Evolutionary conservation across 148 eudicot genomes (phyloP).

Genomic region (Camellia lanceoleosa): DNA sequence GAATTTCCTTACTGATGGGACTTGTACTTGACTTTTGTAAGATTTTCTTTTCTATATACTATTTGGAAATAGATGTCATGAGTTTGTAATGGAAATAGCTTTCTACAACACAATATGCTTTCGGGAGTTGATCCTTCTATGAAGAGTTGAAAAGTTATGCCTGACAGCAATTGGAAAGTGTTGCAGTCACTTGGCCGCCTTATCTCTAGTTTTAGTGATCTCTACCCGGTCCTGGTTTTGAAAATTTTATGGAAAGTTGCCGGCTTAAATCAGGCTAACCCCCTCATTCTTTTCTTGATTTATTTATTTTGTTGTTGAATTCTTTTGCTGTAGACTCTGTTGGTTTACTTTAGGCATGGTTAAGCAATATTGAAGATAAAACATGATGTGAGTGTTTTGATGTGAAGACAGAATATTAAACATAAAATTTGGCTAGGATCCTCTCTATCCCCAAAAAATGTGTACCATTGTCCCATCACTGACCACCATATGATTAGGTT

Average conservation of each 20-base stretch:
- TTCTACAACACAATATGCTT: background rate
- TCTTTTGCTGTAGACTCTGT: no score
- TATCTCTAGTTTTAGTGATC: background rate
- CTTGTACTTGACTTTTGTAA: background rate
- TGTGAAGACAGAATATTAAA: no score
- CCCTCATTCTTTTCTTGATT: background rate
- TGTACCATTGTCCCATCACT: no score
- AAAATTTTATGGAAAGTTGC: background rate
- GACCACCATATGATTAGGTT: no score
- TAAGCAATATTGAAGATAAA: no score
- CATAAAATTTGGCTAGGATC: no score
- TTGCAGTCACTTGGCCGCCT: background rate
- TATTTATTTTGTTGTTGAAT: no score
- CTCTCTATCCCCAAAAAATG: no score
- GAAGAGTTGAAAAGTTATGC: background rate
- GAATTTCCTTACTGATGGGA: slow-evolving; percentile 4
- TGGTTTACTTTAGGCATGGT: no score
- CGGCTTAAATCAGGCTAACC: background rate
- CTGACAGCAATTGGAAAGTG: background rate
- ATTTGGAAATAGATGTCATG: background rate
- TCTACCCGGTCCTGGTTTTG: background rate
- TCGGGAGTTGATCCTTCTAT: background rate
- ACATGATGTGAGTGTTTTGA: no score
- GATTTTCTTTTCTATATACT: background rate
- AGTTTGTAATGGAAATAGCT: background rate